These are phyloP conservation scores for Solanum okadae DNA, from an alignment of 257 asterid genomes.

Conservation along the genomic window DNA sequence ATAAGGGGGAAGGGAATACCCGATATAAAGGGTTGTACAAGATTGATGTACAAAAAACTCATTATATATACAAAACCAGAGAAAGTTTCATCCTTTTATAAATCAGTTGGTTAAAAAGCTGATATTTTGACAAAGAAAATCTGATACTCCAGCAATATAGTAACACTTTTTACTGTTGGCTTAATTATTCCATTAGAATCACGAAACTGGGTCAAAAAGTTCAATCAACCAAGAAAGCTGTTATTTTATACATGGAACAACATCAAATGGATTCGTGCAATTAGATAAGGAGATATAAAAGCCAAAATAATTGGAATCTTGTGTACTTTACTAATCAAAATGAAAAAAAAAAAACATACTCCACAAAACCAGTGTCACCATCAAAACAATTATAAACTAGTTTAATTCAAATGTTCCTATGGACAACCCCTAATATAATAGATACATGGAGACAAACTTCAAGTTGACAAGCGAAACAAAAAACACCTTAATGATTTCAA, in stretches of 20 bases:
- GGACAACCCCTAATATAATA: background rate
- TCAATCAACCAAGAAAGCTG: background rate
- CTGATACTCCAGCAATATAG: background rate
- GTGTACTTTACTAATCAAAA: slow-evolving; percentile 3
- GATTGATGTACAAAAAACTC: background rate
- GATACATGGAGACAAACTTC: background rate
- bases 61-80: background rate
- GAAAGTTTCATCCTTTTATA: background rate
- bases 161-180: background rate
- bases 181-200: background rate
- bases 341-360: background rate
- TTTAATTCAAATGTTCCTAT: background rate
- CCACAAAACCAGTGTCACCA: background rate
- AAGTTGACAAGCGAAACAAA: background rate
- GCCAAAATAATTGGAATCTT: background rate
- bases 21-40: background rate
- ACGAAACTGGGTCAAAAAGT: background rate
- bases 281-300: background rate
- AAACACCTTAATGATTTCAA: background rate
- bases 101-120: background rate
- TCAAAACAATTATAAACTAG: background rate
- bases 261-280: background rate
- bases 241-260: background rate
- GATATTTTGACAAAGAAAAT: background rate
- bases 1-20: background rate